Conservation (phyloP, 2,329 filamentous ascomycete genomes). For the Clonostachys solani region DNA sequence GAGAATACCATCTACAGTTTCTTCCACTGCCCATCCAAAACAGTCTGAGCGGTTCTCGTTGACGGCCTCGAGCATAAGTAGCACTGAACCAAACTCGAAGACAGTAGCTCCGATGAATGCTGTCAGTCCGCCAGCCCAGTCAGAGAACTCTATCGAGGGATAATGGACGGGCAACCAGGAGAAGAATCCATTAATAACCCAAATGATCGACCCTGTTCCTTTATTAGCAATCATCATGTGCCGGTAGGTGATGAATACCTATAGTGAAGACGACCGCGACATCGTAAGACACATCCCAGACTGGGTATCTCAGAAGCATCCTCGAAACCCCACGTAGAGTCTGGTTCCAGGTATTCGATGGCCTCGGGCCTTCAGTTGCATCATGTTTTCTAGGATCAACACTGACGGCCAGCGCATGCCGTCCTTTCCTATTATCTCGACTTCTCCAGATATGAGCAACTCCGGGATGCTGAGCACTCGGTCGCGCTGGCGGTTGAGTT, state of each 20-base stretch:
- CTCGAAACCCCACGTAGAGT: background rate
- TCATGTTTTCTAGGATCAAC: background rate
- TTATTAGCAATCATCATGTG: background rate
- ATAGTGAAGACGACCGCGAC: constrained; percentile 11
- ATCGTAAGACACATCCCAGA: constrained; percentile 13
- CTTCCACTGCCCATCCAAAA: constrained; percentile 57
- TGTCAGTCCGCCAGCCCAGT: constrained; percentile 42
- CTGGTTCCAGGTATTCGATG: background rate
- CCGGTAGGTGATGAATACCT: constrained; percentile 1
- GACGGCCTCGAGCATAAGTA: constrained; percentile 55
- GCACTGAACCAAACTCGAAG: constrained; percentile 52
- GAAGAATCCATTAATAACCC: constrained; percentile 35
- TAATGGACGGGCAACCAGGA: constrained; percentile 53
- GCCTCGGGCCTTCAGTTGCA: background rate
- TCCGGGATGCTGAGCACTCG: background rate
- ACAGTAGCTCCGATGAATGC: constrained; percentile 57
- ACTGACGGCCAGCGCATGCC: background rate
- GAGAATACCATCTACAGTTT: constrained; percentile 8
- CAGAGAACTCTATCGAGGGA: constrained; percentile 21
- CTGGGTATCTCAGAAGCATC: constrained; percentile 11
- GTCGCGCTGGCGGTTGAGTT: background rate
- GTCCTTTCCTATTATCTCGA: background rate
- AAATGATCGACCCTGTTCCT: constrained; percentile 8
- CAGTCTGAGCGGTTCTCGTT: constrained; percentile 53
- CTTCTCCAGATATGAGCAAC: background rate